A percentile compares a stretch with the other conserved stretches of the same genome.
Evolutionary conservation across 306 rosid species (phyloP).

Genomic region (Pterocarpus macrocarpus): DNA sequence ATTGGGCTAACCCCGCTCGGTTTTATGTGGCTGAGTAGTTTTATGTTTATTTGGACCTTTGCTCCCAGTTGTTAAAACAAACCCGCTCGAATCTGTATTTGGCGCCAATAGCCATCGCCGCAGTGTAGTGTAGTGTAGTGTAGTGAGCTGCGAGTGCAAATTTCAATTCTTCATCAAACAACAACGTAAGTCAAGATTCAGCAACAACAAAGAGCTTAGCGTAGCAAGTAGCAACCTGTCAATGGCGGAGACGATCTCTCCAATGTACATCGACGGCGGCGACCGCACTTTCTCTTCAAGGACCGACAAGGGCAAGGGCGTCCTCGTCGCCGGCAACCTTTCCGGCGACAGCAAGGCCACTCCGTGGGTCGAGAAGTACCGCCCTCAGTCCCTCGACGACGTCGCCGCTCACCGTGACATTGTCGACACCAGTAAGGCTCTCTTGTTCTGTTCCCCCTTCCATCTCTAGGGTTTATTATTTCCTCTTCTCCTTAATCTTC

Average conservation of each 20-base stretch:
- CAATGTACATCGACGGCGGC: slow-evolving; percentile 75
- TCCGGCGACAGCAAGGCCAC: slow-evolving; percentile 54
- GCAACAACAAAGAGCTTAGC: background rate
- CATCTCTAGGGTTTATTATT: slow-evolving; percentile 55
- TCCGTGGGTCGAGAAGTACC: slow-evolving; percentile 96
- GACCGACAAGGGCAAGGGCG: slow-evolving; percentile 60
- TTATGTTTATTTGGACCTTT: too few relatives aligned
- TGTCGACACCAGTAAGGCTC: slow-evolving; percentile 78
- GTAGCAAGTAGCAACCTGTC: background rate
- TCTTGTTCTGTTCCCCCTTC: background rate
- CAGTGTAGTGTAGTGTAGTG: background rate
- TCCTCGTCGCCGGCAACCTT: slow-evolving; percentile 46
- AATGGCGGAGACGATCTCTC: slow-evolving; percentile 59
- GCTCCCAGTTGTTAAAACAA: too few relatives aligned
- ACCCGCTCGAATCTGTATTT: slow-evolving; percentile 1
- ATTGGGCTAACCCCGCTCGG: too few relatives aligned
- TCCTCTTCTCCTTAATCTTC: slow-evolving; percentile 44
- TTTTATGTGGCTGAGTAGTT: too few relatives aligned
- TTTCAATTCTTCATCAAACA: background rate
- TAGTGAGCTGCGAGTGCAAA: background rate
- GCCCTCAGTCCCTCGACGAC: slow-evolving; percentile 92
- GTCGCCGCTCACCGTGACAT: slow-evolving; percentile 98
- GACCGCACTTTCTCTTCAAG: slow-evolving; percentile 30
- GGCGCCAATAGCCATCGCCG: slow-evolving; percentile 34
- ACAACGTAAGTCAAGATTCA: background rate